Conservation (phyloP, 306 rosid species). For the peach (Prunus persica) region DNA sequence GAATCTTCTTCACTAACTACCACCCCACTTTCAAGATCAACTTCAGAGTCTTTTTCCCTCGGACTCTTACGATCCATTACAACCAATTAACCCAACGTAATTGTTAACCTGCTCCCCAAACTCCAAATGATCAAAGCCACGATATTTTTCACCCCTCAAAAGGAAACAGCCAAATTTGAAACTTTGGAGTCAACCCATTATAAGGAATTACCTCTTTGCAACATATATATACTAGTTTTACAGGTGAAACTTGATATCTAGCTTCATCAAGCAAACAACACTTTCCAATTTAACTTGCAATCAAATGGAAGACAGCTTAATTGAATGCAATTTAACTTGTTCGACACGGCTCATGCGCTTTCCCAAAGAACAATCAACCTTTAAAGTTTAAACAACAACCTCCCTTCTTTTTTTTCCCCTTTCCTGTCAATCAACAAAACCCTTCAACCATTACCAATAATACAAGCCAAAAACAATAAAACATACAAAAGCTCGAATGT, state of each 20-base stretch:
- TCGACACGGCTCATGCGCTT: conserved; percentile 18
- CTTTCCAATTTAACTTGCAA: conserved; percentile 21
- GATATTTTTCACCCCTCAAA: conserved; percentile 1
- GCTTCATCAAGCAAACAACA: conserved; percentile 31
- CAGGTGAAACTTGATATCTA: conserved; percentile 12
- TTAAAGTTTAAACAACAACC: neutral
- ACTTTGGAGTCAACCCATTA: conserved; percentile 34
- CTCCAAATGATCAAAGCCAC: conserved; percentile 23
- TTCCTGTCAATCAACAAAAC: conserved; percentile 20
- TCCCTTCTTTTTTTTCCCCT: conserved; percentile 4
- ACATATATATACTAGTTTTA: conserved; percentile 11
- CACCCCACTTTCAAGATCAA: conserved; percentile 70
- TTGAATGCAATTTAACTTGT: conserved; percentile 21
- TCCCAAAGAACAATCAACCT: conserved; percentile 16
- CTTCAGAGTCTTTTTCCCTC: conserved; percentile 43
- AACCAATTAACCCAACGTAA: conserved; percentile 27
- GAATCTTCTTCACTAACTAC: conserved; percentile 55
- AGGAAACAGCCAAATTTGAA: conserved; percentile 9
- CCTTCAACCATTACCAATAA: conserved; percentile 32
- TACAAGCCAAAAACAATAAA: neutral
- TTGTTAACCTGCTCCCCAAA: conserved; percentile 1
- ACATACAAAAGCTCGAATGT: neutral
- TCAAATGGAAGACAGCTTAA: conserved; percentile 20
- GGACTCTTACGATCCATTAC: conserved; percentile 48
- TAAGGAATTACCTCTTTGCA: conserved; percentile 14